These are phyloP conservation scores for Magnolia sinica DNA, from an alignment of 164 flowering plant genomes.

Conservation along the genomic window DNA sequence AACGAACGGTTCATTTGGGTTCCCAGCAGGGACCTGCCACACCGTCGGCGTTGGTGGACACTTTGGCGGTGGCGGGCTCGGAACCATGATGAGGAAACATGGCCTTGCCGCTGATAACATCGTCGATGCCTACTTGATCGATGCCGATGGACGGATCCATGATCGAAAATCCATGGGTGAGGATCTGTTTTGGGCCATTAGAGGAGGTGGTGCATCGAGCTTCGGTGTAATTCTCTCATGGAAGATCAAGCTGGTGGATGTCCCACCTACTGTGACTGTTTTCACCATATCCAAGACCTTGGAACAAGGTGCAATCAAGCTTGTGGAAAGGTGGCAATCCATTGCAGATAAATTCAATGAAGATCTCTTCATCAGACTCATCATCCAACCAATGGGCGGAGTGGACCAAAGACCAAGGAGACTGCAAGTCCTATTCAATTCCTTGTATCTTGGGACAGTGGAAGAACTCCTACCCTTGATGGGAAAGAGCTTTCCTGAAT, in stretches of 20 bases:
- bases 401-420: neutral
- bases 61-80: constrained; percentile 14
- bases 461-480: constrained; percentile 21
- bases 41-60: constrained; percentile 16
- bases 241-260: constrained; percentile 10
- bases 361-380: constrained; percentile 19
- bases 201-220: constrained; percentile 12
- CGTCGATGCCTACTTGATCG: constrained; percentile 24
- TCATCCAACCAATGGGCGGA: neutral
- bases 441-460: constrained; percentile 30
- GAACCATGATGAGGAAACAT: constrained; percentile 14
- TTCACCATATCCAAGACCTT: constrained; percentile 18
- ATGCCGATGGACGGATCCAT: constrained; percentile 23
- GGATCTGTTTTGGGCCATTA: constrained; percentile 13
- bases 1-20: constrained; percentile 16
- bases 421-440: constrained; percentile 7
- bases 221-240: constrained; percentile 10
- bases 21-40: constrained; percentile 20
- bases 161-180: constrained; percentile 17
- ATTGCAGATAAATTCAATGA: constrained; percentile 21
- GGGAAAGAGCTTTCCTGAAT: constrained; percentile 33
- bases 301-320: constrained; percentile 22
- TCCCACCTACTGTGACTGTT: constrained; percentile 11
- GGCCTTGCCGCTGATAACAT: constrained; percentile 16
- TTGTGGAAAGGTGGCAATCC: constrained; percentile 34